Base-by-base conservation (phyloP, 2,329 filamentous ascomycete species). In the Ophiostoma triangulosporum region DNA sequence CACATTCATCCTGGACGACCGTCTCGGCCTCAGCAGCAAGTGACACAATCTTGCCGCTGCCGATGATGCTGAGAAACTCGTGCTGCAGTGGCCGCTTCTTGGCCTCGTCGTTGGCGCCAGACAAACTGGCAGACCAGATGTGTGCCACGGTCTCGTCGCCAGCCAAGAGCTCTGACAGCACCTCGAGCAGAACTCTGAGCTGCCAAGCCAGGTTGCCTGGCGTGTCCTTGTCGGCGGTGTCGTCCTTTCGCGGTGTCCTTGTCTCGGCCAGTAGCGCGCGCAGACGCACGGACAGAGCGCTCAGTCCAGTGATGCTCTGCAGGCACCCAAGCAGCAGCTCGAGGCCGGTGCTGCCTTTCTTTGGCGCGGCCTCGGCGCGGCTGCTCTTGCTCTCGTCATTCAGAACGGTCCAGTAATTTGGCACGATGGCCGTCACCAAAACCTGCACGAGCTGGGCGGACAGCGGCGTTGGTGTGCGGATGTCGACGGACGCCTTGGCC, bases 331-430 rank as follows among this genome's bases (percentile, higher is more conserved):
- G 60, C 15, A 97, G 68, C 2, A 77, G 65, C 38, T 68, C 65
- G 1, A 72, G 60, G 36, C 76, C 74, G 24, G 60, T 59, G 14
- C 22, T 8, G 27, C 31, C 27, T 8, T 22, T 22, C 17, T 40
- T 20, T 22, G 32, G 20, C 20, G 17, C 11, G 65, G 12, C n/a
- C 4, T 22, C 6, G 1, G 11, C 14, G 3, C 15, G 22, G 11
- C 52, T 38, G 11, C n/a, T 24, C 8, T 43, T 29, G 22, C 58
- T 33, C 3, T 60, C 56, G 27, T 64, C 74, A 35, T 72, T 68
- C 15, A 91, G 63, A 8, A 80, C 62, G 3, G 73, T 64, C 91
- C 93, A 97, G 67, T 91, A 95, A 63, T 90, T 86, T 1, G 87
- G 86, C 7, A 88, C 71, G 26, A 86, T 89, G 31, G 82, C 78